Evolutionary conservation across 352 stramenopile species (phyloP), one percentile per base, ranked within the genome.

Genomic region (Phytopythium helicoides): DNA sequence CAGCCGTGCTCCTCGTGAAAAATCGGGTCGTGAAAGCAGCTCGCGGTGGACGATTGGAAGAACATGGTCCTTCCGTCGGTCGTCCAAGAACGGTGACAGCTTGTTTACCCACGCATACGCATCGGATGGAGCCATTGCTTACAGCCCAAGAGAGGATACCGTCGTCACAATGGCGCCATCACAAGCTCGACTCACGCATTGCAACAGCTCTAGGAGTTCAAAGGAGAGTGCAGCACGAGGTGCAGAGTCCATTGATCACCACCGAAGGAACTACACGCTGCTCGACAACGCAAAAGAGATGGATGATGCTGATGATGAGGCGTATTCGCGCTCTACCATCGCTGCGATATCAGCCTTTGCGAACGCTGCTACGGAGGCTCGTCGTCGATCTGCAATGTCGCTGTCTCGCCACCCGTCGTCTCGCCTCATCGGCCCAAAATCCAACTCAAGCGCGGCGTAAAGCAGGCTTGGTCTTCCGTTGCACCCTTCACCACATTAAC

Each of bases 271-370:
- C 8, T 10, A 16, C 14, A 18, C 21, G 59, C 35, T 35, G 23
- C 41, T 48, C 18, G 8, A 15, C 9, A 18, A 8, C 28, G 22
- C 19, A 12, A 25, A 15, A 40, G 23, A 46, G 22, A n/a, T n/a
- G n/a, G 33, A 45, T 7, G 34, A 35, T 14, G n/a, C n/a, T n/a
- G 37, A 19, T 11, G 47, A 54, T 14, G n/a, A 22, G 25, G 21
- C 41, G 16, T 36, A 54, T 16, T 51, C 63, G 3, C 60, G 58
- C 5, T 62, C 68, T 0, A 69, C 69, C 12, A 65, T 86, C 34
- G 64, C 64, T 16, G 73, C 76, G 5, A 72, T 87, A 11, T 79
- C 73, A 1, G 75, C 75, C 6, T 84, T 87, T 46, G 75, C 78
- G 0, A 48, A 40, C 19, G 75, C 75, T 39, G 73, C 75, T 1